Base-by-base conservation (phyloP, 495 filamentous ascomycete species). In the Collariella sp. region DNA sequence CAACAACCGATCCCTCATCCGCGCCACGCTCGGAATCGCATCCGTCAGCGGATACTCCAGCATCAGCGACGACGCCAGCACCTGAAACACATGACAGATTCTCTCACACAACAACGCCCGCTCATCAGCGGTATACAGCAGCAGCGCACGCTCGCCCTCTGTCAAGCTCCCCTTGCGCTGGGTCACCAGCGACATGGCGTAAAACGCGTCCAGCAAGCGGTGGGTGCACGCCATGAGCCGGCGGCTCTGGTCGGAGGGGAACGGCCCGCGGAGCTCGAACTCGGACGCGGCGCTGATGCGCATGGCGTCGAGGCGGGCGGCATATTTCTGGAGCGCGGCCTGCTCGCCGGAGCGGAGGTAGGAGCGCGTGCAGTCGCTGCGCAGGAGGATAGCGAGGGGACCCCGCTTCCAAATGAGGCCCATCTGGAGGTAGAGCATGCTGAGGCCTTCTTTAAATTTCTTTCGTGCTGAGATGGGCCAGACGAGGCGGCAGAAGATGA, bases 351-450 rank as follows among this genome's bases (percentile, higher is more conserved):
- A 78, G 57, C 83, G 84, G 77, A 95, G 86, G 66, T 95, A 96
- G 10, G 79, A 73, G 18, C 82, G 73, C 10, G 71, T 69, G 47
- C 75, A 68, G 44, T 75, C 66, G 44, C 68, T 74, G 12, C 72
- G 66, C 1, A 88, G 75, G 26, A 94, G 79, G 13, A 79, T 79
- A 1, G 85, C 83, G 15, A 98, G 73, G 0, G 93, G 93, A n/a
- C 93, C 90, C n/a, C 88, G 82, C 65, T 87, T 90, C 93, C 93
- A 98, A 51, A 96, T 87, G 16, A 97, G 74, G n/a, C 86, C 86
- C 87, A 98, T 89, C 34, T 90, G 84, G 13, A 98, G 76, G 82
- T 91, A 96, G 11, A 98, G 76, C 26, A 94, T 72, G 51, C 84
- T 85, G 26, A 96, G 74, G 12, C 89, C 90, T 52, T 90, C 81